Evolutionary conservation across 164 flowering plant species (phyloP).

Genomic region (Berberis thunbergii): DNA sequence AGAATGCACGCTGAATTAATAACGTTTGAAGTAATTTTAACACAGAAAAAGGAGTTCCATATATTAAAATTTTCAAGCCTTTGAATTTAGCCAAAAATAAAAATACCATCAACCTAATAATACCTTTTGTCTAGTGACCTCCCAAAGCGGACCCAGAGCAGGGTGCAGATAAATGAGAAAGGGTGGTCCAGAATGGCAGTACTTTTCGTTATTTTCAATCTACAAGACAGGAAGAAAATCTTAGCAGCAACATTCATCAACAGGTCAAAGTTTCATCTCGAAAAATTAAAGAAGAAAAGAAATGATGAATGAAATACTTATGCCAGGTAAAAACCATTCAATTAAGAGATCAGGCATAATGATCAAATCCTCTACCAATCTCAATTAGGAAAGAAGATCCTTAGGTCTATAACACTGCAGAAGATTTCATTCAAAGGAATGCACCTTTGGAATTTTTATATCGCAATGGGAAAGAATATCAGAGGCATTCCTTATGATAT

Average conservation of each 20-base stretch:
- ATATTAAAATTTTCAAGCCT: too few species aligned
- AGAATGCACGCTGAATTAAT: too few species aligned
- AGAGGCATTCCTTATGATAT: slow-evolving; percentile 81
- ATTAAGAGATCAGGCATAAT: too few species aligned
- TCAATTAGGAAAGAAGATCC: background rate
- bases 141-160: slow-evolving; percentile 96
- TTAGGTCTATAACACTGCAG: background rate
- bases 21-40: too few species aligned
- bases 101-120: background rate
- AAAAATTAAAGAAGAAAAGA: background rate
- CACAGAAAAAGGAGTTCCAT: too few species aligned
- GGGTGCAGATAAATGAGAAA: slow-evolving; percentile 85
- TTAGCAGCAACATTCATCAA: background rate
- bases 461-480: slow-evolving; percentile 70
- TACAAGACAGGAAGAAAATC: slow-evolving; percentile 8
- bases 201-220: slow-evolving; percentile 61
- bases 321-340: too few species aligned
- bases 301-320: background rate
- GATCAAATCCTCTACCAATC: background rate
- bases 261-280: background rate
- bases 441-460: slow-evolving; percentile 69
- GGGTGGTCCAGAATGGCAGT: slow-evolving; percentile 73
- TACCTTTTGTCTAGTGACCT: slow-evolving; percentile 87
- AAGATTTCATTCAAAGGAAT: background rate
- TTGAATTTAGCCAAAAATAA: too few species aligned